A percentile compares a stretch with the other conserved stretches of the same genome.
Conservation (phyloP, 2,329 filamentous ascomycete species). For the Aschersonia sp. region DNA sequence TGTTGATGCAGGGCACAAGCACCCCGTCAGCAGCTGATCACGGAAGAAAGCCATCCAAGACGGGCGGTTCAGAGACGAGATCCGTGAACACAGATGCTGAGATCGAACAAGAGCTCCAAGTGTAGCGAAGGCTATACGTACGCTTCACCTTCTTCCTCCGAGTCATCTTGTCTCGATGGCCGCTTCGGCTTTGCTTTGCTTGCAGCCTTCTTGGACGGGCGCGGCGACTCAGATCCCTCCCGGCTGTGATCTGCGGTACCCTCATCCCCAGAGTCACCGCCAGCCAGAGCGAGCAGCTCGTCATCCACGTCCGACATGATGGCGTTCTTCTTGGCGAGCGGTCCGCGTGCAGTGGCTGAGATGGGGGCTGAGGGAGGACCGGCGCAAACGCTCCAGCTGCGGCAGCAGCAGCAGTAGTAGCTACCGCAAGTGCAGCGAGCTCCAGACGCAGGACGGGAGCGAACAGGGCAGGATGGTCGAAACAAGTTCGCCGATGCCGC, state of each 20-base stretch:
- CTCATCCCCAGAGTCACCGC: conserved; percentile 54
- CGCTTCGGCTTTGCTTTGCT: conserved; percentile 30
- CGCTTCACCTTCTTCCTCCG: conserved; percentile 50
- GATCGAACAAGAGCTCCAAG: no score
- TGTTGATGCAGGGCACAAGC: conserved; percentile 17
- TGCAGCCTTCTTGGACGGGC: conserved; percentile 18
- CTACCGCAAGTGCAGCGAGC: no score
- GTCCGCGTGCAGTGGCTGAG: no score
- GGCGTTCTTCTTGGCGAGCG: not conserved
- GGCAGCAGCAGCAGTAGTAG: no score
- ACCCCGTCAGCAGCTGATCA: conserved; percentile 3
- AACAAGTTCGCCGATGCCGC: no score
- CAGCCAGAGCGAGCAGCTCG: conserved; percentile 84
- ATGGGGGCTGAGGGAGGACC: no score
- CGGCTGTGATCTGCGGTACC: conserved; percentile 37
- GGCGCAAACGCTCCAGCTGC: no score
- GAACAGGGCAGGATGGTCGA: no score
- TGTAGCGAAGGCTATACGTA: conserved; percentile 12
- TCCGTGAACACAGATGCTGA: no score
- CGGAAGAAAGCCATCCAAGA: not conserved
- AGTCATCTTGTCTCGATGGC: conserved; percentile 24
- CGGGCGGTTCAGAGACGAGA: not conserved
- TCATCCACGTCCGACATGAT: conserved; percentile 81
- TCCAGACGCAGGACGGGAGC: no score
- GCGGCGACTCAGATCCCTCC: conserved; percentile 38